Evolutionary conservation across 257 asterid species (phyloP).

Genomic region (Petunia secreta): DNA sequence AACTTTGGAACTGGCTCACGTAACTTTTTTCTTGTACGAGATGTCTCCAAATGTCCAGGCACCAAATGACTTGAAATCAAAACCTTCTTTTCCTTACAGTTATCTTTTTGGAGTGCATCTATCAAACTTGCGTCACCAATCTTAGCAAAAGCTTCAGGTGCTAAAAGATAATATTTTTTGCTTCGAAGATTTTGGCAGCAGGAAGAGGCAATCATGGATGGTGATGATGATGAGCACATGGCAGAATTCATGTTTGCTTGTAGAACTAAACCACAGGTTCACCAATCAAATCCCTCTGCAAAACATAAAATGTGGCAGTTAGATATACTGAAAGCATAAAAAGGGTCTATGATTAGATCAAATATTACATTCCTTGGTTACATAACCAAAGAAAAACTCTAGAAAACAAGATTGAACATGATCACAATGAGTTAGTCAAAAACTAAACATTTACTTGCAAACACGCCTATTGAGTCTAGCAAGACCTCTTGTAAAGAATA

Average conservation of each 20-base stretch:
- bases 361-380: background rate
- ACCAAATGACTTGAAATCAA: slow-evolving; percentile 59
- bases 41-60: slow-evolving; percentile 69
- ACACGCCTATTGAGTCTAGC: background rate
- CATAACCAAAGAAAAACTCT: background rate
- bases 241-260: slow-evolving; percentile 49
- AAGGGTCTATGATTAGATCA: background rate
- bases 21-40: slow-evolving; percentile 49
- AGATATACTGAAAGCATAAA: slow-evolving; percentile 17
- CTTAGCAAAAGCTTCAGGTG: slow-evolving; percentile 46
- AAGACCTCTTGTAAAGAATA: background rate
- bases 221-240: slow-evolving; percentile 55
- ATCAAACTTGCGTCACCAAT: slow-evolving; percentile 42
- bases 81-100: slow-evolving; percentile 42
- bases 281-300: slow-evolving; percentile 27
- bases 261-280: slow-evolving; percentile 14
- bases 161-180: slow-evolving; percentile 42
- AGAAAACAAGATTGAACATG: background rate
- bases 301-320: slow-evolving; percentile 24
- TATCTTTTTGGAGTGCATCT: slow-evolving; percentile 30
- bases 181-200: slow-evolving; percentile 44
- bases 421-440: slow-evolving; percentile 3
- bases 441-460: background rate
- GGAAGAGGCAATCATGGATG: slow-evolving; percentile 45
- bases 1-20: slow-evolving; percentile 52